phyloP scores from a whole-genome alignment of 768 basidiomycete genomes.

The Steccherinum ochraceum region DNA sequence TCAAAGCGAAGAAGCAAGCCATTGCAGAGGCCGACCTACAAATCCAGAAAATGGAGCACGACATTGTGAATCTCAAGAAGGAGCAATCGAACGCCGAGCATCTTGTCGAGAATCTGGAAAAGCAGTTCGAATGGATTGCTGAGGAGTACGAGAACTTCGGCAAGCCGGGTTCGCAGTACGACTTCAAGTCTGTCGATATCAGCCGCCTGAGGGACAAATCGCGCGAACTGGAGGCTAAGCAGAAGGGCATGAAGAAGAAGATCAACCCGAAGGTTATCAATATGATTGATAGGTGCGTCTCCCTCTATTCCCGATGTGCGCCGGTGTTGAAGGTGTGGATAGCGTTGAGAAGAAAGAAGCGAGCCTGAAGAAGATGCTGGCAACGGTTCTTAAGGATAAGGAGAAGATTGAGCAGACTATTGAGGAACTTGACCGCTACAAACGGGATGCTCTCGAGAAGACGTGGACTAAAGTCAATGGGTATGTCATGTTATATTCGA shows the following conservation, averaged over 20 bases:
- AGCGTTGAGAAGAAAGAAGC: constrained; percentile 94
- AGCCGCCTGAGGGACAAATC: constrained; percentile 53
- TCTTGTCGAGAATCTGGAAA: constrained; percentile 60
- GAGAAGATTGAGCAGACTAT: constrained; percentile 94
- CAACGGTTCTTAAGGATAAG: constrained; percentile 86
- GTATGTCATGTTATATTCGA: constrained; percentile 38
- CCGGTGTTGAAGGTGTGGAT: constrained; percentile 4
- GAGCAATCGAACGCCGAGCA: constrained; percentile 55
- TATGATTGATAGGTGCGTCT: constrained; percentile 85
- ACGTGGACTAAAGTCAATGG: constrained; percentile 95
- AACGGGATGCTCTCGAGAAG: constrained; percentile 86
- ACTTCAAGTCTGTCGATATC: constrained; percentile 68
- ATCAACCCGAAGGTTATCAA: constrained; percentile 93
- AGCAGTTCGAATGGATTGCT: constrained; percentile 80
- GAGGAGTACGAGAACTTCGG: constrained; percentile 86
- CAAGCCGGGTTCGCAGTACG: constrained; percentile 71
- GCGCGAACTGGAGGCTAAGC: constrained; percentile 66
- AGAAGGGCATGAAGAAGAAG: constrained; percentile 90
- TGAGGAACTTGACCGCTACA: constrained; percentile 87
- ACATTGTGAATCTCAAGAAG: constrained; percentile 52
- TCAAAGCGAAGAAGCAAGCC: constrained; percentile 75
- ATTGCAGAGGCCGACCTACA: constrained; percentile 61
- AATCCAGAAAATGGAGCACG: constrained; percentile 65
- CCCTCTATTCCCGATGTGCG: background rate
- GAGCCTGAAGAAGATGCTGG: constrained; percentile 81